Evolutionary conservation across 768 basidiomycete genomes (phyloP), one percentile per base, ranked within the genome.

Genomic region (Tephrocybe sp.): DNA sequence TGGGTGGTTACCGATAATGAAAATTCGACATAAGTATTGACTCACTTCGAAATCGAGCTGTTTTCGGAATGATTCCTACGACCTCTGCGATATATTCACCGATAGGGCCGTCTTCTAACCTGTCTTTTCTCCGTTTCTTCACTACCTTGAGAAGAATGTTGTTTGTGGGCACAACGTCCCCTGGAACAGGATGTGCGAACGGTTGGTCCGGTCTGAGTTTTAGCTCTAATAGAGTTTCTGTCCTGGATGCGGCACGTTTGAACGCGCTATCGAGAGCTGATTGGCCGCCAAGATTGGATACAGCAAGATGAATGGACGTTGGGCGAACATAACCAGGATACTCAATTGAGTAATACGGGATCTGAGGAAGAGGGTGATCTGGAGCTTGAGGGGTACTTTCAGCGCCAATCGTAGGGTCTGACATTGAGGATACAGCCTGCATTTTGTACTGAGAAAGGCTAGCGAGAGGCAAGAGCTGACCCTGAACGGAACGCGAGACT

Each of bases 1-100:
- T 20, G 4, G 34, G 17, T 39, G 38, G 20, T 21, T 14, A 36
- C 4, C 15, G 7, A 4, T 20, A 17, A 39, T 20, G 5, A 20
- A 12, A 6, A 20, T 3, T 3, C 7, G 38, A 39, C 53, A 21
- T 20, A 15, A 36, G 8, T 48, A 32, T 20, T 18, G 33, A 75
- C 87, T 69, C 62, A 95, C 96, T 87, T 70, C 95, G 80, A 72
- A 98, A 98, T 47, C 96, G 79, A 45, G 84, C 88, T 3, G 93
- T 91, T 70, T 88, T 93, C 0, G 83, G 73, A n/a, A 89, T 75
- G 11, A 85, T 68, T 0, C 95, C 96, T 7, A 90, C 67, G 0
- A 87, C 78, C 51, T 89, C 79, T 12, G 83, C 77, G 1, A 78
- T 86, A 66, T 88, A 96, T 62, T 93, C 85, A 11, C 91, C 90